Base-by-base conservation (phyloP, 2,329 filamentous ascomycete genomes). In the Chaetomium strumarium region DNA sequence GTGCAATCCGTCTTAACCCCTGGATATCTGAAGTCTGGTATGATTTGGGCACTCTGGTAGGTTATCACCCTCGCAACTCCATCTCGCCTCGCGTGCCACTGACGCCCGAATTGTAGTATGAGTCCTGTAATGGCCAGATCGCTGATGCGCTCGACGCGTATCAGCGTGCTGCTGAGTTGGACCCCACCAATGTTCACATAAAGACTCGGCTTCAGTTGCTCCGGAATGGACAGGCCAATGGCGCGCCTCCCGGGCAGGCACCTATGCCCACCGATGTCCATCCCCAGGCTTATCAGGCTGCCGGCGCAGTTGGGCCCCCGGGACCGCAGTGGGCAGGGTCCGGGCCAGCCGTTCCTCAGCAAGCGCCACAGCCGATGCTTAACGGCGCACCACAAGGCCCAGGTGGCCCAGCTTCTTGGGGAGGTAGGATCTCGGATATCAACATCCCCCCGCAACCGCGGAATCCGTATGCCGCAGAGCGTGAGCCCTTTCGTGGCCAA, bases 21-120 rank as follows among this genome's bases (percentile, higher is more conserved):
- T 96, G 95, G 75, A 97, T 99, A 59, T 96, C 91, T 2, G 93
- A 99, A 70, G 93, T 99, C 47, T 99, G 93, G 93, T 99, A 97
- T 70, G 93, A 99, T 70, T 76, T 99, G 37, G 93, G 93, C 57
- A 99, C 93, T 63, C 67, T 99, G 76, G 89, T 95, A 80, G 76
- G 86, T 80, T 57, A 64, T 52, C 53, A 57, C 51, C 34, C 57
- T 51, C 53, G 55, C 42, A 40, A 49, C 34, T 48, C 16, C 10
- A 43, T 55, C 54, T 47, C 48, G 58, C 50, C 53, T 30, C 13
- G 49, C 2, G 1, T 14, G 24, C 56, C 36, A 29, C 19, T 53
- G 37, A 56, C 52, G 52, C 49, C 61, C 52, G 51, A 43, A 8
- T 36, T 47, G 29, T 61, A 95, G 86, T 99, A 99, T 66, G 93